Evolutionary conservation across 805 yeast species (phyloP).

Genomic region (Ogataea trehaloabstinens): DNA sequence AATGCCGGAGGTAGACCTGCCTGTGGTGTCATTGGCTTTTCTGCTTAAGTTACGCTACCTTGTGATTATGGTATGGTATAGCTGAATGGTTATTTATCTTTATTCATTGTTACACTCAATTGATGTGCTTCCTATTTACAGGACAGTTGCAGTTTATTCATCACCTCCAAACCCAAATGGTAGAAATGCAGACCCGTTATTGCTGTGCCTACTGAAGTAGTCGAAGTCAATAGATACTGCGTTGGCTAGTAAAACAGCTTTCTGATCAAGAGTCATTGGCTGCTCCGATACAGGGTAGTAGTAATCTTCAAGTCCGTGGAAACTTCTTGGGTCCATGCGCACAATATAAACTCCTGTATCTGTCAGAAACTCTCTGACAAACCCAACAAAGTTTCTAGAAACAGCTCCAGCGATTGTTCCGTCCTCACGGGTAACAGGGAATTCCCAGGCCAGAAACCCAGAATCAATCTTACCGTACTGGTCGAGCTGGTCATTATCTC

Average conservation of each 20-base stretch:
- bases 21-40: constrained; percentile 92
- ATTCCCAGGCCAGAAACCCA: constrained; percentile 81
- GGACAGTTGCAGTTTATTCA: constrained; percentile 10
- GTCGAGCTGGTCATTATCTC: constrained; percentile 43
- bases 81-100: neutral
- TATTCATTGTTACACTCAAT: neutral
- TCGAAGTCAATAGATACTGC: constrained; percentile 95
- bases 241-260: constrained; percentile 81
- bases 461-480: constrained; percentile 91
- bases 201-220: constrained; percentile 91
- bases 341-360: constrained; percentile 92
- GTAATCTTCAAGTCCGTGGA: constrained; percentile 52
- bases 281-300: constrained; percentile 44
- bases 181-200: constrained; percentile 47
- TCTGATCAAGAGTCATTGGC: constrained; percentile 67
- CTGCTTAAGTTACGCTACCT: constrained; percentile 36
- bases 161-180: constrained; percentile 21
- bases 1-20: constrained; percentile 98
- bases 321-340: constrained; percentile 74
- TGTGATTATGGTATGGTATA: neutral
- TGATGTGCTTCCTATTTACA: constrained; percentile 3
- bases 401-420: constrained; percentile 69
- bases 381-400: constrained; percentile 92
- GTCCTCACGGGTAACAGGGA: constrained; percentile 64
- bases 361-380: constrained; percentile 88